Base-by-base conservation (phyloP, 2,329 filamentous ascomycete genomes). In the Trichothecium sympodiale region DNA sequence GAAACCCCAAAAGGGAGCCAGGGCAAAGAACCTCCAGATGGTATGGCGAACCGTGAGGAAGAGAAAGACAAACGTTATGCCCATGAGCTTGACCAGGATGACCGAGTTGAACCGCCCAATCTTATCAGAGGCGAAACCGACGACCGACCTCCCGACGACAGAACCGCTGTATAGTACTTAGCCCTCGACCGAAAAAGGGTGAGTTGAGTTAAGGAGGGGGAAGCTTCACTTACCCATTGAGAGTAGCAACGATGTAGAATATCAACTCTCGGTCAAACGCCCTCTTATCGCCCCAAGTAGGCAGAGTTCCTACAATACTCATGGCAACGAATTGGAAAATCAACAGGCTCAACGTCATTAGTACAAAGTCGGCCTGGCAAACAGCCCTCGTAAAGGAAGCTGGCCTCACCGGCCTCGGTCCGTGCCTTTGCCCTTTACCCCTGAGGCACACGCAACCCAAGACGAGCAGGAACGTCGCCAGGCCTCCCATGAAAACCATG, bases 101-200 rank as follows among this genome's bases (percentile, higher is more conserved):
- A 37, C 36, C n/a, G 37, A 16, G 34, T 41, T 41, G 32, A 41
- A 35, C 15, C 39, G 36, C 5, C 39, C 39, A 10, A 41, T 31
- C 16, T 18, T 18, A 16, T 41, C 39, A 4, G 30, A 34, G 4
- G 37, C 15, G n/a, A 25, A 14, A 7, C 39, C 33, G 9, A 37
- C 32, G 4, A 34, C 34, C 3, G 38, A 15, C 17, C 39, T 26
- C 8, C 39, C 37, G 12, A 32, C 26, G 10, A 34, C 34, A 5
- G 39, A 25, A 14, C 35, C 36, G 16, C 39, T 41, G 10, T 17
- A 33, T n/a, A n/a, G n/a, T n/a, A n/a, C n/a, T n/a, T n/a, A n/a
- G n/a, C n/a, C n/a, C n/a, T n/a, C n/a, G n/a, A n/a, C n/a, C n/a
- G n/a, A n/a, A n/a, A n/a, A n/a, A n/a, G n/a, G n/a, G n/a, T n/a